A percentile compares a stretch with the other conserved stretches of the same genome.
Conservation (phyloP, 2,329 filamentous ascomycete genomes). For the Fusarium sublunatum region DNA sequence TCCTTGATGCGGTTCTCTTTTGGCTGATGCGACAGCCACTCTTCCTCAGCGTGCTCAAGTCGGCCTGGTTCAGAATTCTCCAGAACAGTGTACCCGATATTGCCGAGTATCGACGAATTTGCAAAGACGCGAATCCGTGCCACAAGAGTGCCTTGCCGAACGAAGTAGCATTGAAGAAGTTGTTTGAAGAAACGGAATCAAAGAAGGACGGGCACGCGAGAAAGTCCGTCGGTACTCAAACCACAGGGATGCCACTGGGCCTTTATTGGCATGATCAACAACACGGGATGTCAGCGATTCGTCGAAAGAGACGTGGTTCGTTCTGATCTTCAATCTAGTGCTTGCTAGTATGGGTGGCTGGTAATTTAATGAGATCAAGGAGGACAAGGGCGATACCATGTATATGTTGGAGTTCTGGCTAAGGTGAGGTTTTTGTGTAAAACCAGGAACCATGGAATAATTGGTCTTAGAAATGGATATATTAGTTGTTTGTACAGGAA, state of each 20-base stretch:
- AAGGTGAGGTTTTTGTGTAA: conserved; percentile 31
- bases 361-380: neutral
- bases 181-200: conserved; percentile 33
- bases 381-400: neutral
- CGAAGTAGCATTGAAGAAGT: conserved; percentile 33
- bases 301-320: conserved; percentile 34
- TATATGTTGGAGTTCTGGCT: conserved; percentile 14
- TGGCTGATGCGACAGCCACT: conserved; percentile 45
- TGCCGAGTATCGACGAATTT: conserved; percentile 41
- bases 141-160: conserved; percentile 30
- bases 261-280: neutral
- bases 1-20: conserved; percentile 46
- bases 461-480: conserved; percentile 7
- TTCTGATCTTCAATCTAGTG: conserved; percentile 19
- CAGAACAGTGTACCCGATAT: conserved; percentile 45
- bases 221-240: conserved; percentile 1
- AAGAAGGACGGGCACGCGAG: neutral
- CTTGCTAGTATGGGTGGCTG: neutral
- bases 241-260: neutral
- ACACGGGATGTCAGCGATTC: neutral
- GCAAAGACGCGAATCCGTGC: conserved; percentile 17
- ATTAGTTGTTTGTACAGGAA: conserved; percentile 1
- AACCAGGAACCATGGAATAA: conserved; percentile 8
- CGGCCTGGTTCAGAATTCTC: conserved; percentile 43
- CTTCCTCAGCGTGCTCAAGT: conserved; percentile 41